Base-by-base conservation (phyloP, 169 alveolate genomes). In the Babesia divergens region DNA sequence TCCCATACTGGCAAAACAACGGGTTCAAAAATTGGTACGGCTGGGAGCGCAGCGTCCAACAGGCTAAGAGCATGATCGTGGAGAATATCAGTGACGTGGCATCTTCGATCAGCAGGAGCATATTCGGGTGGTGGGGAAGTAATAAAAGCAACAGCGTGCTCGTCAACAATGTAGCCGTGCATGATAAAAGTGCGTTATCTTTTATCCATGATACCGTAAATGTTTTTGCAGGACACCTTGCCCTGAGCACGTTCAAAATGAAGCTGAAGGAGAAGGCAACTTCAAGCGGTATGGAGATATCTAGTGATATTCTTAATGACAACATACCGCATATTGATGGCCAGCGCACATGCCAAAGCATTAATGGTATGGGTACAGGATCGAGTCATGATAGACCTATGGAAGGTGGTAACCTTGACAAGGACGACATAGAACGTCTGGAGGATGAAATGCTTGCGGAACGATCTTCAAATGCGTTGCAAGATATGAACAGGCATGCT, bases 1-100 rank as follows among this genome's bases (percentile, higher is more conserved):
- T 89, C 29, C 93, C 93, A 16, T 89, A 84, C 37, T 91, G 95
- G 95, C 74, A 90, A 49, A 91, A 89, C 62, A 89, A 89, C 59
- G 92, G 94, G 24, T 88, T 88, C 40, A 89, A 90, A 51, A 89
- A 90, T 35, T 91, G 93, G 92, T 91, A 89, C 59, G 93, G 88
- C 53, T 86, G 94, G 93, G 95, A 91, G 65, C 82, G 87, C 67
- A 60, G 69, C 37, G 55, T 56, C 16, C 64, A 80, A 65, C 81
- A 80, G 56, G 71, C 83, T 40, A 80, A 80, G 42, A 29, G 81
- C n/a, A 51, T 80, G 65, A 80, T 80, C 1, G 88, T 71, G 20
- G 88, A 80, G 49, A 79, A 79, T 59, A 47, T 80, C 55, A 69
- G 67, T 22, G 88, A 80, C 42, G 74, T 80, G 38, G 83, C 88